Evolutionary conservation across 2,329 filamentous ascomycete genomes (phyloP).

Genomic region (Hypoxylon sp.): DNA sequence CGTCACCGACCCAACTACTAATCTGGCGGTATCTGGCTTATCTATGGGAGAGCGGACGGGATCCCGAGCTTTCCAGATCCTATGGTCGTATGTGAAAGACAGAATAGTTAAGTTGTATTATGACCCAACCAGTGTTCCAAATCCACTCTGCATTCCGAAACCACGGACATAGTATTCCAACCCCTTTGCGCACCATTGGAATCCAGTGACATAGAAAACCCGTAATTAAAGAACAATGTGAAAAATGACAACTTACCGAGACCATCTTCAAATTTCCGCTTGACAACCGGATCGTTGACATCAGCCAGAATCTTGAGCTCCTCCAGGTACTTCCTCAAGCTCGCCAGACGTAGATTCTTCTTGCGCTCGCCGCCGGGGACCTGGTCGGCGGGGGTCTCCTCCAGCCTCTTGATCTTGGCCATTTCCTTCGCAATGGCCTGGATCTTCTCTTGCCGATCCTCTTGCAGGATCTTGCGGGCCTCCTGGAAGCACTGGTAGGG

Average conservation of each 20-base stretch:
- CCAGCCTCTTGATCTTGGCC: slow-evolving; percentile 76
- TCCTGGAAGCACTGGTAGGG: slow-evolving; percentile 99
- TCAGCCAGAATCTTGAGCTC: slow-evolving; percentile 89
- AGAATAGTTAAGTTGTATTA: slow-evolving; percentile 17
- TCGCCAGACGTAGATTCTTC: slow-evolving; percentile 77
- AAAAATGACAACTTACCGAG: slow-evolving; percentile 70
- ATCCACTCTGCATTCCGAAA: slow-evolving; percentile 13
- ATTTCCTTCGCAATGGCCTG: slow-evolving; percentile 77
- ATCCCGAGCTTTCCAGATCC: slow-evolving; percentile 42
- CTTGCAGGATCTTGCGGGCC: slow-evolving; percentile 84
- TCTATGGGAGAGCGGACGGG: slow-evolving; percentile 44
- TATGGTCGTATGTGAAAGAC: slow-evolving; percentile 42
- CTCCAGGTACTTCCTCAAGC: slow-evolving; percentile 80
- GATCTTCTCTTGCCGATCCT: slow-evolving; percentile 86
- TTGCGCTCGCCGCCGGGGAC: slow-evolving; percentile 73
- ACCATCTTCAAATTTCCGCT: slow-evolving; percentile 94
- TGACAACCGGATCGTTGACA: slow-evolving; percentile 94
- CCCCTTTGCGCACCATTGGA: background rate
- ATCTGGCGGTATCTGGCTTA: slow-evolving; percentile 36
- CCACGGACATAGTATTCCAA: background rate
- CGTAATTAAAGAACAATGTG: slow-evolving; percentile 6
- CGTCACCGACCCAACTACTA: slow-evolving; percentile 40
- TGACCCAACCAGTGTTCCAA: slow-evolving; percentile 12
- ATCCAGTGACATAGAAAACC: slow-evolving; percentile 2
- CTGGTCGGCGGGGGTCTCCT: slow-evolving; percentile 69